These are phyloP conservation scores for Mikania micrantha DNA, from an alignment of 129 eudicot genomes.

Conservation along the genomic window DNA sequence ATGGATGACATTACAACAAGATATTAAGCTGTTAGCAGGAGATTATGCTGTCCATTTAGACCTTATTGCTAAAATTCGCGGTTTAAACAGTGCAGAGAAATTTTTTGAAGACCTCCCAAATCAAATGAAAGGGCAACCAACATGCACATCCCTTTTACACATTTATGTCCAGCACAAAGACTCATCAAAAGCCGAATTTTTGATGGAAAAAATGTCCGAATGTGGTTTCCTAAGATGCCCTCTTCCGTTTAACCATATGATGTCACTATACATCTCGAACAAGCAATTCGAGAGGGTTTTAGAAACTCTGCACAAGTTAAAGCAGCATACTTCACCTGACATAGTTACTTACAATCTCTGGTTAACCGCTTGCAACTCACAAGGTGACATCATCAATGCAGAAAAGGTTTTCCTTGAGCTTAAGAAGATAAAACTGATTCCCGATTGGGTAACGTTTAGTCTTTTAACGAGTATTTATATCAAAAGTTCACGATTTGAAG, in stretches of 20 bases:
- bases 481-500: conserved; percentile 51
- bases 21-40: conserved; percentile 67
- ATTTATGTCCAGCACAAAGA: conserved; percentile 66
- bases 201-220: conserved; percentile 77
- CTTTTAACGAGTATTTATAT: conserved; percentile 63
- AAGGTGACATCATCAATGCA: conserved; percentile 43
- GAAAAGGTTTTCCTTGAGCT: conserved; percentile 66
- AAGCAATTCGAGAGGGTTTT: conserved; percentile 64
- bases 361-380: conserved; percentile 58
- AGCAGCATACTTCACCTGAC: conserved; percentile 70
- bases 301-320: conserved; percentile 39
- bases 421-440: conserved; percentile 48
- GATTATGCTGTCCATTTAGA: conserved; percentile 93
- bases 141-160: conserved; percentile 80
- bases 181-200: conserved; percentile 61
- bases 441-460: conserved; percentile 92
- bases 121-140: conserved; percentile 50
- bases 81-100: conserved; percentile 83
- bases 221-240: conserved; percentile 57
- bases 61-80: conserved; percentile 84
- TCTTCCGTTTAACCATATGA: conserved; percentile 84
- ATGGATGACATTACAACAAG: conserved; percentile 92
- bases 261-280: conserved; percentile 58
- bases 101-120: conserved; percentile 86
- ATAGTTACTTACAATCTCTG: conserved; percentile 71